phyloP scores from a whole-genome alignment of 2,329 filamentous ascomycete genomes.

The Pseudogymnoascus sp. region DNA sequence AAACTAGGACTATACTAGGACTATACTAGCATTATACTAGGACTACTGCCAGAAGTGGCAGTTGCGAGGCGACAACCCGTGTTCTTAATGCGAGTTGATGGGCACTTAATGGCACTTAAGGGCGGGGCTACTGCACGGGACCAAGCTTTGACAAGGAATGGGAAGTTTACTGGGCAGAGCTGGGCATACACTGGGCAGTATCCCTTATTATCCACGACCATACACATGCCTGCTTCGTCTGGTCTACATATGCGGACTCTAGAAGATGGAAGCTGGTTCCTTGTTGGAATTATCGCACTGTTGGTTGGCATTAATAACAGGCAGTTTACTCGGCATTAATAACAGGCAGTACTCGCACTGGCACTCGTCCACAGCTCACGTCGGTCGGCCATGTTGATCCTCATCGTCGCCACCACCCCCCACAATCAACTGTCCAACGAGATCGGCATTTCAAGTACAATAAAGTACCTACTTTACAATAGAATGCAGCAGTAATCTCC shows the following conservation, averaged over 20 bases:
- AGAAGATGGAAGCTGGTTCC: neutral
- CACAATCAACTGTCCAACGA: neutral
- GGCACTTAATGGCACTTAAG: neutral
- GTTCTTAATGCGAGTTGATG: neutral
- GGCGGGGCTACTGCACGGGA: neutral
- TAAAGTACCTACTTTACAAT: neutral
- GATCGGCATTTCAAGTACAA: neutral
- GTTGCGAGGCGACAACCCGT: neutral
- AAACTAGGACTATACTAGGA: neutral
- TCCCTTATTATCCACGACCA: neutral
- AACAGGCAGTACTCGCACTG: neutral
- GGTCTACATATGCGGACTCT: neutral
- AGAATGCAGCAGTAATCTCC: neutral
- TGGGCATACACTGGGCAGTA: neutral
- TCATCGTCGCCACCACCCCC: neutral
- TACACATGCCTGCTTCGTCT: neutral
- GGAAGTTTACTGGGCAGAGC: neutral
- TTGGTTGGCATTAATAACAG: neutral
- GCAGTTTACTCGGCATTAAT: too few species aligned
- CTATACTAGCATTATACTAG: neutral
- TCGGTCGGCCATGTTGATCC: neutral
- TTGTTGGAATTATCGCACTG: neutral
- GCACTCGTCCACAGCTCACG: neutral
- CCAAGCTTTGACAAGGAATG: conserved; percentile 7
- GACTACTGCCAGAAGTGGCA: neutral